A percentile compares a stretch with the other conserved stretches of the same genome.
phyloP scores from a whole-genome alignment of 208 protist species.

The Porcisia hertigi region DNA sequence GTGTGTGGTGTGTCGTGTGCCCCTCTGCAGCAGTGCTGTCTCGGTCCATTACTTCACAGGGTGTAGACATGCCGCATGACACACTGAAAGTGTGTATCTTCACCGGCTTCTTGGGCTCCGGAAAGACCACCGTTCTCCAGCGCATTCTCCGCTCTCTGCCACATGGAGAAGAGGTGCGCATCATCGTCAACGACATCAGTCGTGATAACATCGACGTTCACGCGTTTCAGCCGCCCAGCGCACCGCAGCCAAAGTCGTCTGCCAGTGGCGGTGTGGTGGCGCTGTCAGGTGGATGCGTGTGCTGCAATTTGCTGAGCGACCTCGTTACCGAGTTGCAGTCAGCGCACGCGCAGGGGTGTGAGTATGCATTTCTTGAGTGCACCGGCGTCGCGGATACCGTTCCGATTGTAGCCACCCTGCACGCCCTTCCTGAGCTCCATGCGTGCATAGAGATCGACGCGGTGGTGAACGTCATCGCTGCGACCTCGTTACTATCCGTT shows the following conservation, averaged over 20 bases:
- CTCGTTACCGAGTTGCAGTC: constrained; percentile 30
- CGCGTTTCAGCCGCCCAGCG: background rate
- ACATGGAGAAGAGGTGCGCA: constrained; percentile 1
- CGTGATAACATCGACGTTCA: constrained; percentile 9
- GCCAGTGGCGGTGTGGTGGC: background rate
- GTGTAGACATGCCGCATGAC: background rate
- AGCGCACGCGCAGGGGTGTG: constrained; percentile 22
- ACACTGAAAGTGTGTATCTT: constrained; percentile 1
- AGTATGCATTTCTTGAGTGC: constrained; percentile 47
- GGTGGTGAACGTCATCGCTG: constrained; percentile 42
- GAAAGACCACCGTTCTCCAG: constrained; percentile 3
- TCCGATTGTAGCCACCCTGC: constrained; percentile 37
- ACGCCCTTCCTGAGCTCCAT: constrained; percentile 30
- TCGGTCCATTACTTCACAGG: background rate
- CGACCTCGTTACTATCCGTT: constrained; percentile 8
- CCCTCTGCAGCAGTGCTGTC: background rate
- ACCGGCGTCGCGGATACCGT: constrained; percentile 48
- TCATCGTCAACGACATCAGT: constrained; percentile 9
- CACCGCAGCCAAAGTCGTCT: background rate
- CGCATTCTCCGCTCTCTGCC: constrained; percentile 2
- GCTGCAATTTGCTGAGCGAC: constrained; percentile 45
- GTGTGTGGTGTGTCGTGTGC: background rate
- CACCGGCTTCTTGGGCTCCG: background rate
- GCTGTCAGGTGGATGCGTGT: constrained; percentile 52
- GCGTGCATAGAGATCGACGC: constrained; percentile 36